Conservation (phyloP, 768 basidiomycete species). For the Trametes gibbosa region DNA sequence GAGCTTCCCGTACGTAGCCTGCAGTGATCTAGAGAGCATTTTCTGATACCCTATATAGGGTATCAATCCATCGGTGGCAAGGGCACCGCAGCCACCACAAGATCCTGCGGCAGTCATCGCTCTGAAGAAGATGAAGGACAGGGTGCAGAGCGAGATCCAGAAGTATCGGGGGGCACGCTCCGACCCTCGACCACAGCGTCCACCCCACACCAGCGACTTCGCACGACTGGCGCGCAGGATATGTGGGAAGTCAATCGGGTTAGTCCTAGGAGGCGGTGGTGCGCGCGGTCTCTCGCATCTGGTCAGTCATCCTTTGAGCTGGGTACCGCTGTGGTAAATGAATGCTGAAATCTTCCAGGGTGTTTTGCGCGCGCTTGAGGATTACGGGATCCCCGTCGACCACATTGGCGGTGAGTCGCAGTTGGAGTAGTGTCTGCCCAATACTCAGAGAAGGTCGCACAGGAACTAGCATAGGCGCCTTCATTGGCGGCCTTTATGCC, state of each 20-base stretch:
- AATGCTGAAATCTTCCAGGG: constrained; percentile 53
- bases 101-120: constrained; percentile 88
- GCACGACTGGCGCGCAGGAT: constrained; percentile 86
- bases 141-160: constrained; percentile 85
- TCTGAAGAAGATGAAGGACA: constrained; percentile 88
- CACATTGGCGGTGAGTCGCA: constrained; percentile 69
- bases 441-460: neutral
- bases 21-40: neutral
- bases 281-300: constrained; percentile 84
- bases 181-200: constrained; percentile 66
- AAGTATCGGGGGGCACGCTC: constrained; percentile 73
- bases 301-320: constrained; percentile 31
- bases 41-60: constrained; percentile 45
- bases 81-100: constrained; percentile 53
- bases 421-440: neutral
- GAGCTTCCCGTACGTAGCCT: constrained; percentile 67
- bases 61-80: constrained; percentile 61
- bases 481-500: constrained; percentile 94
- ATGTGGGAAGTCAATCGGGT: constrained; percentile 89
- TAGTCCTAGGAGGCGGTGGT: constrained; percentile 97
- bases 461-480: constrained; percentile 88
- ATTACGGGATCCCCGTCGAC: constrained; percentile 91
- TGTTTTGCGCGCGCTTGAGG: constrained; percentile 88
- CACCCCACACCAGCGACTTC: constrained; percentile 88
- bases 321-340: constrained; percentile 28